Percentiles rank a stretch among this genome's conserved stretches.
Evolutionary conservation across 352 stramenopile species (phyloP).

Genomic region (Phytophthora sp.): DNA sequence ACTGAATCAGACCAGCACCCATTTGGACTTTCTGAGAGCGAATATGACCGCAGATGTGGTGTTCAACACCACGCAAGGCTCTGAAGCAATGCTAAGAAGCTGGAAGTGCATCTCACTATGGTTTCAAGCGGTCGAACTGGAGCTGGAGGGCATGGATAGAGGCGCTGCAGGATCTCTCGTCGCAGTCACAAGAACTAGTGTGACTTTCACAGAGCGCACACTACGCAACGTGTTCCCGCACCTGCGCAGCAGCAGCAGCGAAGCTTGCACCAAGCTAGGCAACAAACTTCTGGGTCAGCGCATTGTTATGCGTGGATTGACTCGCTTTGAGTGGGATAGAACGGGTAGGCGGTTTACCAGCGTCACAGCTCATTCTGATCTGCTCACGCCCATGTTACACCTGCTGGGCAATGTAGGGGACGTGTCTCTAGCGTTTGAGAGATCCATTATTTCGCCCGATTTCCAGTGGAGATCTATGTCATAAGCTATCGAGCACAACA

Average conservation of each 20-base stretch:
- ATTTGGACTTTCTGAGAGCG: constrained; percentile 13
- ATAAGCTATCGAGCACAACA: too few relatives aligned
- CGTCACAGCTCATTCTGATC: constrained; percentile 15
- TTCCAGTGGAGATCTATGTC: constrained; percentile 20
- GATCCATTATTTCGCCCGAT: constrained; percentile 17
- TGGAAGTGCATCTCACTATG: constrained; percentile 24
- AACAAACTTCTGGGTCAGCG: constrained; percentile 14
- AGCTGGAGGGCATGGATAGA: constrained; percentile 9
- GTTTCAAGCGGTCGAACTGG: constrained; percentile 18
- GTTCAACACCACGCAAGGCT: constrained; percentile 10
- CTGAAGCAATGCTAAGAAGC: constrained; percentile 11
- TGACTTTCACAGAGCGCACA: constrained; percentile 22
- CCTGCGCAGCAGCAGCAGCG: constrained; percentile 2
- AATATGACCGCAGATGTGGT: constrained; percentile 13
- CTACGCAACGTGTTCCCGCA: constrained; percentile 25
- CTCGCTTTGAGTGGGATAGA: constrained; percentile 22
- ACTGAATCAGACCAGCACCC: background rate
- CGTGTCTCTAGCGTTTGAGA: constrained; percentile 17
- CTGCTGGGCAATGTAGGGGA: constrained; percentile 23
- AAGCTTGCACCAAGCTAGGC: background rate
- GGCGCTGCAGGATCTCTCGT: background rate
- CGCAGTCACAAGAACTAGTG: constrained; percentile 9
- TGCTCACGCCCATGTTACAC: constrained; percentile 17
- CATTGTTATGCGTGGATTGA: constrained; percentile 20
- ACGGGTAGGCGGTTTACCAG: background rate